phyloP scores from a whole-genome alignment of 148 eudicot species.

The Pouteria glomerata region DNA sequence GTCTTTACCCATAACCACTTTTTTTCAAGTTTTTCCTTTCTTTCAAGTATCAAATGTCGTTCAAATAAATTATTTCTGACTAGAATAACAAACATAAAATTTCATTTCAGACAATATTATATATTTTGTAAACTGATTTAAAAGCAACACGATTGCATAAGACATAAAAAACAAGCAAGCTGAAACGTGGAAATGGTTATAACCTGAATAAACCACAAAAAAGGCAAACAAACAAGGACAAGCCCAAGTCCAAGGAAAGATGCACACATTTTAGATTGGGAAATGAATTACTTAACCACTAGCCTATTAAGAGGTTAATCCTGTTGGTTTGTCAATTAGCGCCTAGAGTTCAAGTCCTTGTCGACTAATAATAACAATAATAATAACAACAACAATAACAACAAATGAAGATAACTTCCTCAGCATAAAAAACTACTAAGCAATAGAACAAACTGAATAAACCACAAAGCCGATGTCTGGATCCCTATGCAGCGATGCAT shows the following conservation, averaged over 20 bases:
- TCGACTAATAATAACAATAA: neutral
- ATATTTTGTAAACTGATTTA: neutral
- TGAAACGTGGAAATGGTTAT: neutral
- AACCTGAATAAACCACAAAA: neutral
- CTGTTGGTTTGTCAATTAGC: neutral
- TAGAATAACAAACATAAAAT: neutral
- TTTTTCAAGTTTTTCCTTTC: neutral
- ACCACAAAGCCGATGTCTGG: too few species aligned
- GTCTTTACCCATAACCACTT: neutral
- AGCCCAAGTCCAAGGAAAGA: neutral
- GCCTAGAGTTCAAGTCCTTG: neutral
- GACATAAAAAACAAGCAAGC: neutral
- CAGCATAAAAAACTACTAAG: too few species aligned
- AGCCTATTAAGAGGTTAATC: neutral
- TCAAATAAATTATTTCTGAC: neutral
- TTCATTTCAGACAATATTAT: neutral
- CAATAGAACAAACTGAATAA: too few species aligned
- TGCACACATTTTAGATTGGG: neutral
- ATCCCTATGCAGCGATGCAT: neutral
- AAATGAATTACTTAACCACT: too few species aligned
- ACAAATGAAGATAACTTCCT: too few species aligned
- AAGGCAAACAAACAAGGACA: neutral
- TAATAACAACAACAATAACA: neutral
- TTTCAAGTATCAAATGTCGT: neutral
- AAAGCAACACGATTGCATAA: neutral